A percentile compares a stretch with the other conserved stretches of the same genome.
phyloP scores from a whole-genome alignment of 768 basidiomycete species.

The Mycena indigotica region DNA sequence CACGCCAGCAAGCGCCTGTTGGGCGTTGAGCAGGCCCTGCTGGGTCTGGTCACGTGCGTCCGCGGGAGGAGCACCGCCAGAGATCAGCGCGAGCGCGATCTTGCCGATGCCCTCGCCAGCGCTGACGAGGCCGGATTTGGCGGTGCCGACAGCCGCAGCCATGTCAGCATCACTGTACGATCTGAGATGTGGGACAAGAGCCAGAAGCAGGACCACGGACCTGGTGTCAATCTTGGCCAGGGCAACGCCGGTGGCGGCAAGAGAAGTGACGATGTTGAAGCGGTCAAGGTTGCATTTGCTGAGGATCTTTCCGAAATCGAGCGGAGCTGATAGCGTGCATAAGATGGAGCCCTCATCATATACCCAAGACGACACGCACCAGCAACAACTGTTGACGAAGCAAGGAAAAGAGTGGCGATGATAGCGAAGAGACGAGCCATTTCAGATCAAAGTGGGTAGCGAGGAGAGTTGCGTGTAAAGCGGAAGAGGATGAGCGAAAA shows the following conservation, averaged over 20 bases:
- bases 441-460: constrained; percentile 2
- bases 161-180: constrained; percentile 19
- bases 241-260: constrained; percentile 25
- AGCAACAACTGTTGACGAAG: constrained; percentile 14
- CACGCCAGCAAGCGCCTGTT: constrained; percentile 21
- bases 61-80: constrained; percentile 24
- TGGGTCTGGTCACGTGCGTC: constrained; percentile 22
- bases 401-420: constrained; percentile 17
- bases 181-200: not conserved
- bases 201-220: constrained; percentile 5
- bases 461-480: not conserved
- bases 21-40: constrained; percentile 21
- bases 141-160: constrained; percentile 14
- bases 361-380: not conserved
- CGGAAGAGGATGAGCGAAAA: constrained; percentile 8
- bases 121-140: constrained; percentile 22
- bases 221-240: constrained; percentile 24
- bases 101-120: constrained; percentile 24
- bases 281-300: constrained; percentile 29
- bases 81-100: constrained; percentile 27
- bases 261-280: constrained; percentile 26
- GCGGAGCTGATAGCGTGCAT: not conserved
- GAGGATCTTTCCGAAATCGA: not conserved
- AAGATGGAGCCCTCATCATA: constrained; percentile 2
- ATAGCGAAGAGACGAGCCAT: constrained; percentile 27